Conservation (phyloP, 1,284 basidiomycete species). For the Jaminaea rosea region DNA sequence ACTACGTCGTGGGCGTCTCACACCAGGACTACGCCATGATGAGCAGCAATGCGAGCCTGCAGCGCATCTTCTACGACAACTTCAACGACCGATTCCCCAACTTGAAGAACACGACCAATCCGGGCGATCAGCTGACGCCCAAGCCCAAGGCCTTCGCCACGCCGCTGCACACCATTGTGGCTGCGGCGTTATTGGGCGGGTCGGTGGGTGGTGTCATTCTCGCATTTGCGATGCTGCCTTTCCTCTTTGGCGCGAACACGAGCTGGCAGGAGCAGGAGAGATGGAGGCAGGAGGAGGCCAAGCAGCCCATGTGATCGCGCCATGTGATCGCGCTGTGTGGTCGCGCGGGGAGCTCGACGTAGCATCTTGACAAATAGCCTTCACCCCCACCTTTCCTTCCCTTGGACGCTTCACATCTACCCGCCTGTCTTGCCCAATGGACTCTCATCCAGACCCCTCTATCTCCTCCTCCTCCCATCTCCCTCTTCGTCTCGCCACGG, state of each 20-base stretch:
- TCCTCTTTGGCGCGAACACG: constrained; percentile 28
- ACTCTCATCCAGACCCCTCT: no score
- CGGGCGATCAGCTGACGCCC: constrained; percentile 13
- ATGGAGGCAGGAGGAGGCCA: constrained; percentile 8
- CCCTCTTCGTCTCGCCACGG: no score
- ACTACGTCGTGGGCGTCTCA: constrained; percentile 31
- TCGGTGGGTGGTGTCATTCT: constrained; percentile 19
- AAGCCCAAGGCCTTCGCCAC: constrained; percentile 29
- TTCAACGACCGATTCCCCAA: constrained; percentile 12
- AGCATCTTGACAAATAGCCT: no score
- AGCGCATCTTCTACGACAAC: constrained; percentile 23
- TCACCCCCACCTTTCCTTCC: no score
- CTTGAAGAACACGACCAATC: constrained; percentile 21
- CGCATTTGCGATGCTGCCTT: constrained; percentile 29
- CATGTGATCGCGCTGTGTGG: no score
- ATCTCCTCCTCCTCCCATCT: no score
- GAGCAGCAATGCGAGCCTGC: constrained; percentile 20
- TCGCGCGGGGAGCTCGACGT: no score
- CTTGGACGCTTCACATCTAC: no score
- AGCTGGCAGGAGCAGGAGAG: constrained; percentile 12
- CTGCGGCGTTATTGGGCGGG: constrained; percentile 30
- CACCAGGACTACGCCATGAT: constrained; percentile 43
- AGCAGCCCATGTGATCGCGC: no score
- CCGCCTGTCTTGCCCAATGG: no score
- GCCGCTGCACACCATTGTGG: constrained; percentile 31